A percentile compares a stretch with the other conserved stretches of the same genome.
Evolutionary conservation across 2,329 filamentous ascomycete genomes (phyloP).

Genomic region (Alternaria burnsii): DNA sequence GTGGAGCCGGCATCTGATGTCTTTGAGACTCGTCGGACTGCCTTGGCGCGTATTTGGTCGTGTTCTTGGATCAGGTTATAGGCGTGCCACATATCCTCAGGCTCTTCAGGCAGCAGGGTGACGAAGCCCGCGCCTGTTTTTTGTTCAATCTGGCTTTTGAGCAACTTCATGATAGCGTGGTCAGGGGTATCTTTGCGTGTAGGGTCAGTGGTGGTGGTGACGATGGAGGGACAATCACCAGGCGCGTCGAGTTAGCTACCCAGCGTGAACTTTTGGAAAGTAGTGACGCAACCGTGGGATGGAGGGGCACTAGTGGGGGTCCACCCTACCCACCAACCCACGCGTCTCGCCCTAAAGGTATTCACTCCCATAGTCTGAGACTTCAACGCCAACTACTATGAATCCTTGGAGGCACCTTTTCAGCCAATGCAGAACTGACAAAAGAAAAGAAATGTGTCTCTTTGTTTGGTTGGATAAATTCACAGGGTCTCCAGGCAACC

Average conservation of each 20-base stretch:
- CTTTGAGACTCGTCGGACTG: conserved; percentile 71
- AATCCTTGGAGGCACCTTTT: neutral
- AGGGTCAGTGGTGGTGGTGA: neutral
- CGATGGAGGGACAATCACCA: neutral
- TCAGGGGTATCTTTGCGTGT: neutral
- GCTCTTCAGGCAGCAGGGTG: conserved; percentile 74
- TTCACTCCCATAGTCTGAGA: neutral
- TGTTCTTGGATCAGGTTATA: conserved; percentile 75
- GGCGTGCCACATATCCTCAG: conserved; percentile 82
- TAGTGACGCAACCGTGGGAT: conserved; percentile 5
- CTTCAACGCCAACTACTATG: neutral
- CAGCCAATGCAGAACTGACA: neutral
- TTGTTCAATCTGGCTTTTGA: conserved; percentile 71
- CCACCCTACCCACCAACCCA: neutral
- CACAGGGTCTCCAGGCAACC: neutral
- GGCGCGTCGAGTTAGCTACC: neutral
- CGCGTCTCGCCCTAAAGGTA: neutral
- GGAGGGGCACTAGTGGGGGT: conserved; percentile 1
- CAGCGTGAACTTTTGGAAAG: conserved; percentile 1
- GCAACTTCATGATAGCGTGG: conserved; percentile 66
- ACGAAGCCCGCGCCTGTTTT: conserved; percentile 71
- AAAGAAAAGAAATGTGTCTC: neutral
- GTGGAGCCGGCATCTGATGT: conserved; percentile 69
- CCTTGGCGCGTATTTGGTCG: conserved; percentile 71
- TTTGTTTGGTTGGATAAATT: neutral